These are phyloP conservation scores for Dioszegia crocea DNA, from an alignment of 768 basidiomycete species.

Conservation along the genomic window DNA sequence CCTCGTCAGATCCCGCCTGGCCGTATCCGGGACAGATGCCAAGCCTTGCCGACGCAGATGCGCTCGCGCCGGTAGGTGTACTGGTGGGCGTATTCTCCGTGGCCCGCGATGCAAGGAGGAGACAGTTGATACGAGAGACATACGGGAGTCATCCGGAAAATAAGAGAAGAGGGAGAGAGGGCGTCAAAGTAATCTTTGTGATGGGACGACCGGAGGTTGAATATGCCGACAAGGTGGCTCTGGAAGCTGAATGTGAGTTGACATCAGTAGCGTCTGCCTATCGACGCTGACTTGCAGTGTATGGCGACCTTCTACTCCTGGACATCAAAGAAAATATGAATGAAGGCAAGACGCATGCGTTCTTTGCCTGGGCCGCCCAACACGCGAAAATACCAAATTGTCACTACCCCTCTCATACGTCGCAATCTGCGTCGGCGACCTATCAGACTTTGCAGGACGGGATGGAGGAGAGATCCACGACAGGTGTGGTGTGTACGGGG, in stretches of 20 bases:
- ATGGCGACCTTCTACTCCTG: conserved; percentile 56
- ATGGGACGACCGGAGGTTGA: conserved; percentile 75
- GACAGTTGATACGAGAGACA: conserved; percentile 79
- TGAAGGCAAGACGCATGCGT: conserved; percentile 82
- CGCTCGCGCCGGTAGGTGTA: conserved; percentile 72
- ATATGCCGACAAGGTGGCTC: conserved; percentile 70
- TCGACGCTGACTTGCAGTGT: conserved; percentile 32
- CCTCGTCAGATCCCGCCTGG: neutral
- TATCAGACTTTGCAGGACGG: neutral
- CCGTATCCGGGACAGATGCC: neutral
- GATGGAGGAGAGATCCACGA: neutral
- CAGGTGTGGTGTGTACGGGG: conserved; percentile 23
- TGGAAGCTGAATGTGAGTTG: conserved; percentile 79
- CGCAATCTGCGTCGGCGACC: neutral
- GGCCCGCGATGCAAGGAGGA: conserved; percentile 75
- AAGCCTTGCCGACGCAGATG: neutral
- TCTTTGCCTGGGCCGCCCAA: conserved; percentile 86
- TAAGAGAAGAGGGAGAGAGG: conserved; percentile 66
- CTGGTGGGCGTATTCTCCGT: conserved; percentile 87
- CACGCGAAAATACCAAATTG: conserved; percentile 86
- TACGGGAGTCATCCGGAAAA: conserved; percentile 82
- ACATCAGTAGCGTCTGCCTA: conserved; percentile 36
- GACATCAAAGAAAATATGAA: conserved; percentile 94
- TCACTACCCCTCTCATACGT: conserved; percentile 11
- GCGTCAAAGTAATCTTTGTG: conserved; percentile 82